Conservation (phyloP, 805 yeast species). For the Kuraishia piskuri region DNA sequence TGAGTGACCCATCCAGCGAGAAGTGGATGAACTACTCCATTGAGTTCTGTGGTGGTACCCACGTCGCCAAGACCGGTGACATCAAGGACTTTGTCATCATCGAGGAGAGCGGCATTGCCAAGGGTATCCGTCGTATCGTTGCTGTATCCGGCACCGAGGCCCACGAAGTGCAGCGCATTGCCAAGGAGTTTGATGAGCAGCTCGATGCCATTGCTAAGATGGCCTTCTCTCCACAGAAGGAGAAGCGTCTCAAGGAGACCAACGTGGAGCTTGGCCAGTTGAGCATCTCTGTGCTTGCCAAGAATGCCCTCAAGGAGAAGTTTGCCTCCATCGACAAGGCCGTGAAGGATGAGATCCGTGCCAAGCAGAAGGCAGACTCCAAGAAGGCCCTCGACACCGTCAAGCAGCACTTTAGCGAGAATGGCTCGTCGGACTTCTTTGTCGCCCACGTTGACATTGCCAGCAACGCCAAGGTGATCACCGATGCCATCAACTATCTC, state of each 20-base stretch:
- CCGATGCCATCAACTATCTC: conserved; percentile 82
- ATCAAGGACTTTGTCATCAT: conserved; percentile 83
- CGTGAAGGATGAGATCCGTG: conserved; percentile 80
- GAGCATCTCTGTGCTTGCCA: conserved; percentile 72
- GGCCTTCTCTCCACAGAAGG: conserved; percentile 71
- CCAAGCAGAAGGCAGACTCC: conserved; percentile 80
- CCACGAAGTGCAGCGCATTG: conserved; percentile 79
- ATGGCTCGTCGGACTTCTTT: conserved; percentile 44
- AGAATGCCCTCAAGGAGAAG: conserved; percentile 64
- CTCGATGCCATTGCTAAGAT: conserved; percentile 52
- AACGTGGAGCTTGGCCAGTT: conserved; percentile 81
- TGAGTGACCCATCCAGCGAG: conserved; percentile 58
- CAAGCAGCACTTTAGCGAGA: conserved; percentile 54
- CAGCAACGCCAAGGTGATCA: conserved; percentile 87
- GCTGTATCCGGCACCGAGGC: conserved; percentile 95
- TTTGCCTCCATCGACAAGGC: conserved; percentile 76
- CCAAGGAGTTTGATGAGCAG: conserved; percentile 56
- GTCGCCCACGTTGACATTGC: conserved; percentile 63
- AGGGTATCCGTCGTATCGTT: conserved; percentile 96
- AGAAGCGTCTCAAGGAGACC: conserved; percentile 70
- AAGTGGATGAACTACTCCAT: conserved; percentile 76
- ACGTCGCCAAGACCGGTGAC: conserved; percentile 85
- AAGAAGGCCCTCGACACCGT: conserved; percentile 76
- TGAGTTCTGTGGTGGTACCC: conserved; percentile 99
- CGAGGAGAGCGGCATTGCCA: conserved; percentile 97